Conservation (phyloP, 1,284 basidiomycete genomes). For the Ceratobasidium sp. region DNA sequence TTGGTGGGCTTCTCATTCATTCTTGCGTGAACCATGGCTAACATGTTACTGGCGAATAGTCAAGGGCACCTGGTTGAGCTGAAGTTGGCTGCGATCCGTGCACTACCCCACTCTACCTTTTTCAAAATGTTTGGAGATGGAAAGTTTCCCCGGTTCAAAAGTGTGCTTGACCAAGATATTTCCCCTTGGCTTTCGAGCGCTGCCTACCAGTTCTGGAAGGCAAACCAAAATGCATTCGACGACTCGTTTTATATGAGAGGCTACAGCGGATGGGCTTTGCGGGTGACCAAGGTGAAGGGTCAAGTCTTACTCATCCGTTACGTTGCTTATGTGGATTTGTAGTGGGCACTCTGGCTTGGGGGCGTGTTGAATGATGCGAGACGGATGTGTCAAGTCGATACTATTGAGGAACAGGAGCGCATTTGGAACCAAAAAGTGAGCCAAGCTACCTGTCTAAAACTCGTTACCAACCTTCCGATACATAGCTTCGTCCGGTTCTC, state of each 20-base stretch:
- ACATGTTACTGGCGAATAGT: conserved; percentile 47
- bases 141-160: conserved; percentile 66
- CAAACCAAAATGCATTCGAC: conserved; percentile 69
- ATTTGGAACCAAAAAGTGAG: conserved; percentile 66
- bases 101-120: conserved; percentile 71
- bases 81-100: conserved; percentile 73
- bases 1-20: conserved; percentile 50
- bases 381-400: conserved; percentile 63
- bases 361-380: conserved; percentile 67
- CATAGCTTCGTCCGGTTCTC: conserved; percentile 67
- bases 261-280: conserved; percentile 75
- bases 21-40: not conserved
- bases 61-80: conserved; percentile 83
- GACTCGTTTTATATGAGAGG: conserved; percentile 76
- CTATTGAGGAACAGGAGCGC: conserved; percentile 65
- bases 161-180: conserved; percentile 69
- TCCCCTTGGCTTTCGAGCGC: conserved; percentile 76
- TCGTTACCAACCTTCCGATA: no score
- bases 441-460: conserved; percentile 48
- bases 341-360: conserved; percentile 65
- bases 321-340: conserved; percentile 48
- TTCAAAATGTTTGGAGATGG: conserved; percentile 79
- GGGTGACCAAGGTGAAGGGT: conserved; percentile 51
- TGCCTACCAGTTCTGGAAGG: conserved; percentile 80
- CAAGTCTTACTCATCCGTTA: not conserved